phyloP scores from a whole-genome alignment of 83 land plant species.

The Picea abies region DNA sequence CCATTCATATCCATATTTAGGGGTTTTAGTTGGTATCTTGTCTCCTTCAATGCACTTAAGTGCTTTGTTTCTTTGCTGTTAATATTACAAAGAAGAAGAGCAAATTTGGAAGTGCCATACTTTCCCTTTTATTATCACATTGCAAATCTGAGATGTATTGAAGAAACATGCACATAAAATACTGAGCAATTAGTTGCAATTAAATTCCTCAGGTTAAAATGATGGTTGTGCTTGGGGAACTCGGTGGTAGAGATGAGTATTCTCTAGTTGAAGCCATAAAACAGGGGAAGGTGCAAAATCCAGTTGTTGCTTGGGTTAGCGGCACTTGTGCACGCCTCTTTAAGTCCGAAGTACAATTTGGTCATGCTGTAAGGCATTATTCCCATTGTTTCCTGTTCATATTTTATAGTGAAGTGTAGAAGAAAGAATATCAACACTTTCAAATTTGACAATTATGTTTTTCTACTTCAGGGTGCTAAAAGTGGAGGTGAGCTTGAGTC shows the following conservation, averaged over 20 bases:
- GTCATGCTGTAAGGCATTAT: conserved; percentile 89
- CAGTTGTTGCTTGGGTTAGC: conserved; percentile 22
- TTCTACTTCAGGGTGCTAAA: conserved; percentile 78
- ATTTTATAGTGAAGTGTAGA: background rate
- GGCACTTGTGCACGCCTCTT: conserved; percentile 98
- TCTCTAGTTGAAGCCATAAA: too few species aligned
- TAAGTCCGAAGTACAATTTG: conserved; percentile 99
- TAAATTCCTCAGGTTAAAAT: too few species aligned
- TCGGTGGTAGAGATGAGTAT: too few species aligned
- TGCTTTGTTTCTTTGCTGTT: background rate
- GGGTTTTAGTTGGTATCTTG: background rate
- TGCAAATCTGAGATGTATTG: too few species aligned
- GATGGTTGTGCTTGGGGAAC: too few species aligned
- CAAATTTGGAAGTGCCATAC: background rate
- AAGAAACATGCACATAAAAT: background rate
- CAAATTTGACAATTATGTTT: conserved; percentile 6
- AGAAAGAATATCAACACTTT: background rate
- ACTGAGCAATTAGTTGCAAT: background rate
- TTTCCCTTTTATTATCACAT: background rate
- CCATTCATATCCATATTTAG: background rate
- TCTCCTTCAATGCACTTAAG: background rate
- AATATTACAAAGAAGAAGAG: background rate
- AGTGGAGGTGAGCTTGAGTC: conserved; percentile 99
- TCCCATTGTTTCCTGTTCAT: background rate
- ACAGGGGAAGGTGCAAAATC: too few species aligned